phyloP scores from a whole-genome alignment of 805 yeast species.

The Candida koratica region DNA sequence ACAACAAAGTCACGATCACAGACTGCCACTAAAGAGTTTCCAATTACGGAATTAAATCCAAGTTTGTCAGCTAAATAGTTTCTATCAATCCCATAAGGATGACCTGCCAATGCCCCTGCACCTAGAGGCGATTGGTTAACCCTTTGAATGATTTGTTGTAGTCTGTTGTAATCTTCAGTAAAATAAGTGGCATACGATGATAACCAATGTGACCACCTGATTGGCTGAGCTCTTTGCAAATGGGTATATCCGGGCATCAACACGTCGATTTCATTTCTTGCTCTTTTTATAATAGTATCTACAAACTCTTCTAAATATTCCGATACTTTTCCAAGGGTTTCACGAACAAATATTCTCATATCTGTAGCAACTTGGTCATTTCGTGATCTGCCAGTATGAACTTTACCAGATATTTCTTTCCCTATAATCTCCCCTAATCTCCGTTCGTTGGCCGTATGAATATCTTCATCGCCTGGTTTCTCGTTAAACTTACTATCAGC shows the following conservation, averaged over 20 bases:
- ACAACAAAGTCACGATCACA: constrained; percentile 97
- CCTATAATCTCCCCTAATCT: constrained; percentile 96
- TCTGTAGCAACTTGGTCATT: constrained; percentile 99
- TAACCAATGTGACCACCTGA: constrained; percentile 98
- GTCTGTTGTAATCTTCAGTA: constrained; percentile 83
- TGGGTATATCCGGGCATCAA: constrained; percentile 99
- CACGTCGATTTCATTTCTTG: constrained; percentile 79
- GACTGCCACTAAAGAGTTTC: constrained; percentile 95
- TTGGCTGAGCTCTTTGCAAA: constrained; percentile 98
- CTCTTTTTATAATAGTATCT: constrained; percentile 65
- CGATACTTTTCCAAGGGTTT: constrained; percentile 59
- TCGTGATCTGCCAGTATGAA: constrained; percentile 98
- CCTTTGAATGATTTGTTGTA: constrained; percentile 74
- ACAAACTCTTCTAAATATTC: constrained; percentile 60
- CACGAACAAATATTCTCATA: constrained; percentile 91
- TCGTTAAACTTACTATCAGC: constrained; percentile 59
- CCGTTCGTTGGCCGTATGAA: constrained; percentile 98
- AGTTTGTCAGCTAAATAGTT: constrained; percentile 78
- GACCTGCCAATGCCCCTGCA: constrained; percentile 98
- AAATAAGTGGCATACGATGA: constrained; percentile 92
- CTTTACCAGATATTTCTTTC: constrained; percentile 89
- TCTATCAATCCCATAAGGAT: constrained; percentile 98
- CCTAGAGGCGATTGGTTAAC: constrained; percentile 91
- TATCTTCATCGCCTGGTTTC: constrained; percentile 92
- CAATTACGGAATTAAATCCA: constrained; percentile 82